Evolutionary conservation across 2,329 filamentous ascomycete genomes (phyloP).

Genomic region (Simplicillium aogashimaense): DNA sequence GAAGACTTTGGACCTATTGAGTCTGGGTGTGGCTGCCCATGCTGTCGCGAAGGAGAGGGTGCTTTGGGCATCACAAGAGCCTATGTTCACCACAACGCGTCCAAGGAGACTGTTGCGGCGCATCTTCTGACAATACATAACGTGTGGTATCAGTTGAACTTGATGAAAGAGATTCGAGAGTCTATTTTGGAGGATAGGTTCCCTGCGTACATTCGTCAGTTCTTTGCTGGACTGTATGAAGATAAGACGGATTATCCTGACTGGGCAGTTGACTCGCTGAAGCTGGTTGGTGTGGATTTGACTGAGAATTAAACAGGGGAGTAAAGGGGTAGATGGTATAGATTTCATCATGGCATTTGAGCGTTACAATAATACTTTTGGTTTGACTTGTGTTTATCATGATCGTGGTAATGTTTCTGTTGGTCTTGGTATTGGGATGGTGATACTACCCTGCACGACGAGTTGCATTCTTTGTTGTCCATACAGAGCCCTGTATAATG

Average conservation of each 20-base stretch:
- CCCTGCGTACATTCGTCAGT: constrained; percentile 65
- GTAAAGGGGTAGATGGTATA: neutral
- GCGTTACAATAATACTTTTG: too few species aligned
- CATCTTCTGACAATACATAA: constrained; percentile 85
- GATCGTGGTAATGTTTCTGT: too few species aligned
- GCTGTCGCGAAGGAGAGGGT: constrained; percentile 59
- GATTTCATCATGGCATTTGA: neutral
- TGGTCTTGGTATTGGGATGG: too few species aligned
- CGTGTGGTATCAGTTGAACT: constrained; percentile 77
- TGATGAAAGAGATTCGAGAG: constrained; percentile 68
- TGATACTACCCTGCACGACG: too few species aligned
- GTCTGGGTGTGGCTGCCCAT: constrained; percentile 68
- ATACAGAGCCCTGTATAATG: too few species aligned
- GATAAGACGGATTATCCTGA: constrained; percentile 57
- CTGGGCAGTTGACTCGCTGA: constrained; percentile 78
- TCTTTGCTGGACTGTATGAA: constrained; percentile 65
- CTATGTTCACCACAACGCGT: constrained; percentile 82
- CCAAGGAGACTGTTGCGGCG: constrained; percentile 91
- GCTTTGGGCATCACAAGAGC: constrained; percentile 77
- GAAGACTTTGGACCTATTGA: constrained; percentile 79
- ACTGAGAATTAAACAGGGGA: constrained; percentile 3
- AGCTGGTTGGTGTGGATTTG: constrained; percentile 66
- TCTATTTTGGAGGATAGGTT: constrained; percentile 76
- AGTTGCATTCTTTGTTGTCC: too few species aligned
- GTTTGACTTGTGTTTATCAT: too few species aligned